Evolutionary conservation across 2,329 filamentous ascomycete genomes (phyloP).

Genomic region (Didymella exigua): DNA sequence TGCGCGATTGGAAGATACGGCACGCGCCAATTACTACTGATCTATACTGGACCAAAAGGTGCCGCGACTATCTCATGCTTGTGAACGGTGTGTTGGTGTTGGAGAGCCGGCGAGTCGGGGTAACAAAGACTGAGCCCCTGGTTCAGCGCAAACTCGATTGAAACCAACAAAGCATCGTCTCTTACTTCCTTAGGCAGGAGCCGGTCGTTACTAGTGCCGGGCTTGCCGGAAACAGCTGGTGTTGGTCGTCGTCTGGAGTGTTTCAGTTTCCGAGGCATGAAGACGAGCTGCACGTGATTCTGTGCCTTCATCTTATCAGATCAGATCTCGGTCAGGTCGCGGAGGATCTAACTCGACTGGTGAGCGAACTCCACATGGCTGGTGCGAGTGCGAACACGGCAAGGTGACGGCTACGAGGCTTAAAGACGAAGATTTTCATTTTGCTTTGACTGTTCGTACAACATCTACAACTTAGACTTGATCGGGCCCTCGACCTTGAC

Average conservation of each 20-base stretch:
- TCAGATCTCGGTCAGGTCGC: constrained; percentile 18
- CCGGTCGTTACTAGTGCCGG: constrained; percentile 20
- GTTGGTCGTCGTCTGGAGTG: constrained; percentile 7
- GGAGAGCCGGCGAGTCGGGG: not conserved
- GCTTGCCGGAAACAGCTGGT: constrained; percentile 18
- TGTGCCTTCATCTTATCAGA: constrained; percentile 37
- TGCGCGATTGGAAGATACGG: not conserved
- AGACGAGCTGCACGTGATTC: constrained; percentile 5
- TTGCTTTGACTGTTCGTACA: not conserved
- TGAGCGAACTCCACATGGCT: constrained; percentile 2
- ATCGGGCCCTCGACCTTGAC: constrained; percentile 66
- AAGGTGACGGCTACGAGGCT: not conserved
- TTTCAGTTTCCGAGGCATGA: constrained; percentile 11
- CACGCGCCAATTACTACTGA: not conserved
- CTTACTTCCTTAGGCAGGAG: constrained; percentile 21
- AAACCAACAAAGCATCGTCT: constrained; percentile 23
- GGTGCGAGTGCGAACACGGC: not conserved
- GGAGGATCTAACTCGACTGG: constrained; percentile 29
- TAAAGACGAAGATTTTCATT: not conserved
- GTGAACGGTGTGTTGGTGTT: not conserved
- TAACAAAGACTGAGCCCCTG: constrained; percentile 3
- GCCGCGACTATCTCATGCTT: constrained; percentile 1
- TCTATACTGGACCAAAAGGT: not conserved
- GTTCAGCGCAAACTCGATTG: constrained; percentile 25
- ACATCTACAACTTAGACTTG: constrained; percentile 47